These are phyloP conservation scores for Pyricularia sp. DNA, from an alignment of 2,329 filamentous ascomycete genomes.

Conservation along the genomic window DNA sequence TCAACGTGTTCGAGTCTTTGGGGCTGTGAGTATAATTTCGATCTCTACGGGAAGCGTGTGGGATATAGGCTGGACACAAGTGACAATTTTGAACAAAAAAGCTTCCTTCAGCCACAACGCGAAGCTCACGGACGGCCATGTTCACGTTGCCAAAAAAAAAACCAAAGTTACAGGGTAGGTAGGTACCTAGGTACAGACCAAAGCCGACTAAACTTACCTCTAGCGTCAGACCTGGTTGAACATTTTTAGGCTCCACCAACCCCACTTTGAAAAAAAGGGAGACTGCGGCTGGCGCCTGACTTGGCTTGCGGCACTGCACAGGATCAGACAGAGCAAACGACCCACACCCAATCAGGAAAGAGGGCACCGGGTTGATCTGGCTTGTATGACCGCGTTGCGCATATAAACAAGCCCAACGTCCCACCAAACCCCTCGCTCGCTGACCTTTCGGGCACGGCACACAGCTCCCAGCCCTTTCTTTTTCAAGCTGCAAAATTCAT, in stretches of 20 bases:
- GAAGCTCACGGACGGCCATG: not conserved
- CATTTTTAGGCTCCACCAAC: not conserved
- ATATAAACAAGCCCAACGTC: constrained; percentile 36
- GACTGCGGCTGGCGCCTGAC: not conserved
- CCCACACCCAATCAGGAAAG: constrained; percentile 4
- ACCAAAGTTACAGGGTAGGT: too few relatives aligned
- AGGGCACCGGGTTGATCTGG: constrained; percentile 6
- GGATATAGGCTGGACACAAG: not conserved
- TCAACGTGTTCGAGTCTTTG: not conserved
- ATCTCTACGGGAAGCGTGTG: not conserved
- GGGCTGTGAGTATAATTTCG: not conserved
- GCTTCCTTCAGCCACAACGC: not conserved
- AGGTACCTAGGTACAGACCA: not conserved
- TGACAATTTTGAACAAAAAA: not conserved
- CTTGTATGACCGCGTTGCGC: constrained; percentile 20
- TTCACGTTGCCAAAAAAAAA: not conserved
- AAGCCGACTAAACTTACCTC: not conserved
- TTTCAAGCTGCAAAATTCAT: not conserved
- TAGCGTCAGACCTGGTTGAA: not conserved
- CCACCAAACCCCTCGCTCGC: constrained; percentile 16
- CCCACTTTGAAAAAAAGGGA: not conserved
- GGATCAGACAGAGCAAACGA: not conserved
- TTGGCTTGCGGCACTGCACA: not conserved
- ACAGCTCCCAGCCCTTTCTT: constrained; percentile 1
- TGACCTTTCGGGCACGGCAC: not conserved